A percentile compares a stretch with the other conserved stretches of the same genome.
Conservation (phyloP, 2,329 filamentous ascomycete species). For the Aspergillus sp. region DNA sequence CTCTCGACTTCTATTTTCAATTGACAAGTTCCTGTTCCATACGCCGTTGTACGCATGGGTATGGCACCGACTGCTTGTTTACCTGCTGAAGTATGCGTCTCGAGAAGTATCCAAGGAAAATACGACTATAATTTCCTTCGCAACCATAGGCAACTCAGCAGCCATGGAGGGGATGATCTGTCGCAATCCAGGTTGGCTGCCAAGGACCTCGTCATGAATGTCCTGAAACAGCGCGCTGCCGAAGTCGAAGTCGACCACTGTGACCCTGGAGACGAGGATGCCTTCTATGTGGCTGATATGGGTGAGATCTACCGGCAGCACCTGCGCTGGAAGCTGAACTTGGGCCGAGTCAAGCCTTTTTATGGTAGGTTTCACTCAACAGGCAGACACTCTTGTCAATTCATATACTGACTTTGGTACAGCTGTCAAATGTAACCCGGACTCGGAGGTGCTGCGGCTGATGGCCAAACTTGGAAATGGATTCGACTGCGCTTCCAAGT, state of each 20-base stretch:
- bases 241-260: conserved; percentile 79
- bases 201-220: conserved; percentile 76
- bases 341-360: conserved; percentile 87
- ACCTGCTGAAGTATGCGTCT: conserved; percentile 38
- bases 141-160: conserved; percentile 24
- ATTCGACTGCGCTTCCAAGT: conserved; percentile 97
- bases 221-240: conserved; percentile 76
- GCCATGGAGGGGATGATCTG: conserved; percentile 38
- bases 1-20: conserved; percentile 9
- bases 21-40: conserved; percentile 16
- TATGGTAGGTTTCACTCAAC: conserved; percentile 57
- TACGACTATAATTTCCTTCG: conserved; percentile 21
- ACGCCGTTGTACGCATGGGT: conserved; percentile 41
- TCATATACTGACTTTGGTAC: conserved; percentile 6
- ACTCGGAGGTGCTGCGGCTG: conserved; percentile 77
- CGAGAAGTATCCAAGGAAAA: conserved; percentile 22
- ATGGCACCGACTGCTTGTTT: conserved; percentile 63
- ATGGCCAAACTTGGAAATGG: conserved; percentile 82
- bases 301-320: conserved; percentile 99
- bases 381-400: not conserved
- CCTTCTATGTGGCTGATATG: conserved; percentile 96
- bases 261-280: conserved; percentile 87
- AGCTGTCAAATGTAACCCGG: conserved; percentile 99
- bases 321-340: conserved; percentile 91
- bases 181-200: conserved; percentile 41